Conservation (phyloP, 768 basidiomycete genomes). For the Termitomyces sp. region DNA sequence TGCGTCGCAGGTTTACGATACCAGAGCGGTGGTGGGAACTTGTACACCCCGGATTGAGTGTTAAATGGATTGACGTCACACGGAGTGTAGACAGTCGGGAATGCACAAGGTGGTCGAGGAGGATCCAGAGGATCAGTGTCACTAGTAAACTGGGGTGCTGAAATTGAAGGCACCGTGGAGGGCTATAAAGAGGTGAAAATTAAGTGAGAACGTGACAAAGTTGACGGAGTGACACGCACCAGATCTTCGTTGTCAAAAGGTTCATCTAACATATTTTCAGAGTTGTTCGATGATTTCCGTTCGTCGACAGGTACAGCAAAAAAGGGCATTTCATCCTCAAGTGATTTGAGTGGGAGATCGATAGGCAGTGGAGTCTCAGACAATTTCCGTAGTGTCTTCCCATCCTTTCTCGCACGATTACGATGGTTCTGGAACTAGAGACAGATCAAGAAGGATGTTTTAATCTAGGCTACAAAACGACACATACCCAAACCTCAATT, state of each 20-base stretch:
- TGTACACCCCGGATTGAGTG: constrained; percentile 9
- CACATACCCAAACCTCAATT: constrained; percentile 56
- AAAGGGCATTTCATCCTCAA: constrained; percentile 23
- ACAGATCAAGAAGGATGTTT: too few species aligned
- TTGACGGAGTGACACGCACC: neutral
- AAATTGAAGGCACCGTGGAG: too few species aligned
- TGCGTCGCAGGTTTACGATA: constrained; percentile 19
- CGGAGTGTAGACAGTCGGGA: constrained; percentile 17
- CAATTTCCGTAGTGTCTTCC: constrained; percentile 17
- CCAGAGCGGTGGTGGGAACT: constrained; percentile 30
- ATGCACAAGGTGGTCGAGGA: constrained; percentile 20
- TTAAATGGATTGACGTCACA: constrained; percentile 7
- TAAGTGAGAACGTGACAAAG: too few species aligned
- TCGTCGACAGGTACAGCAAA: constrained; percentile 19
- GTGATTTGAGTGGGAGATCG: constrained; percentile 18
- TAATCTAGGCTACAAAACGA: constrained; percentile 4
- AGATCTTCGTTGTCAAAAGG: constrained; percentile 5
- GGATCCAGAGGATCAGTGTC: neutral
- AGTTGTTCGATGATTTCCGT: constrained; percentile 3
- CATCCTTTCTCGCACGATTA: constrained; percentile 31
- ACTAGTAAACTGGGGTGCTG: too few species aligned
- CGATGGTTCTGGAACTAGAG: constrained; percentile 54
- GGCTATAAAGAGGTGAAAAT: too few species aligned
- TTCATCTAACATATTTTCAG: constrained; percentile 12
- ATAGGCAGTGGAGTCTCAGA: constrained; percentile 15